Percentiles rank a stretch among this genome's conserved stretches.
phyloP scores from a whole-genome alignment of 768 basidiomycete genomes.

The Leccinum subgranulosum region DNA sequence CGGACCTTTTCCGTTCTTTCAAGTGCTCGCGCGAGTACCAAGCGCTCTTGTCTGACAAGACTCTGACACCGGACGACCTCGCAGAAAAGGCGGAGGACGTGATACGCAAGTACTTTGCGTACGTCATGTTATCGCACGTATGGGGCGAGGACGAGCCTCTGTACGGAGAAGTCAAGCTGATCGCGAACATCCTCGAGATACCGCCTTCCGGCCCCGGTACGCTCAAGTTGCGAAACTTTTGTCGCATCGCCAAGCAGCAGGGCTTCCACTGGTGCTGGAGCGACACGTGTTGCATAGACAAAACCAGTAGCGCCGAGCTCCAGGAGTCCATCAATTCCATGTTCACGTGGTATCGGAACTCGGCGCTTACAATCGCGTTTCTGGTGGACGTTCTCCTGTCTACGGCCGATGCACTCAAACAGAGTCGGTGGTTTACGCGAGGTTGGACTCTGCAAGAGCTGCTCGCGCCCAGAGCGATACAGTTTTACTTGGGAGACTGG shows the following conservation, averaged over 20 bases:
- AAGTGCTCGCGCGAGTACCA: constrained; percentile 13
- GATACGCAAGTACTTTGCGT: constrained; percentile 22
- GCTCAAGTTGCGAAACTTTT: constrained; percentile 23
- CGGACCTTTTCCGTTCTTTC: constrained; percentile 17
- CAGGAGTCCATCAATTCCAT: constrained; percentile 32
- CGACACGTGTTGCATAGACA: constrained; percentile 32
- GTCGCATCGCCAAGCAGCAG: constrained; percentile 15
- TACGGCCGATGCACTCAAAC: constrained; percentile 12
- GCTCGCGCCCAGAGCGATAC: constrained; percentile 24
- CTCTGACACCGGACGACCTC: constrained; percentile 5
- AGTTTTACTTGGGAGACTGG: constrained; percentile 28
- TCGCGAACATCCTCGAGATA: constrained; percentile 17
- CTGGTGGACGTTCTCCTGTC: constrained; percentile 19
- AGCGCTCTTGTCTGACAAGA: constrained; percentile 10
- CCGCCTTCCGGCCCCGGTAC: constrained; percentile 14
- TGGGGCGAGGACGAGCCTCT: constrained; percentile 28
- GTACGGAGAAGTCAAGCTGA: constrained; percentile 14
- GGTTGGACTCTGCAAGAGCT: constrained; percentile 31
- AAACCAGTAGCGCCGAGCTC: constrained; percentile 28
- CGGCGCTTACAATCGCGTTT: constrained; percentile 30
- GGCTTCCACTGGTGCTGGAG: constrained; percentile 28
- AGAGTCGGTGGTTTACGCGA: constrained; percentile 24
- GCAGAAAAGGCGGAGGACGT: constrained; percentile 13
- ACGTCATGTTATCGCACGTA: constrained; percentile 28
- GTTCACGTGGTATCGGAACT: constrained; percentile 33